Base-by-base conservation (phyloP, 2,329 filamentous ascomycete species). In the Macroventuria anomochaeta region DNA sequence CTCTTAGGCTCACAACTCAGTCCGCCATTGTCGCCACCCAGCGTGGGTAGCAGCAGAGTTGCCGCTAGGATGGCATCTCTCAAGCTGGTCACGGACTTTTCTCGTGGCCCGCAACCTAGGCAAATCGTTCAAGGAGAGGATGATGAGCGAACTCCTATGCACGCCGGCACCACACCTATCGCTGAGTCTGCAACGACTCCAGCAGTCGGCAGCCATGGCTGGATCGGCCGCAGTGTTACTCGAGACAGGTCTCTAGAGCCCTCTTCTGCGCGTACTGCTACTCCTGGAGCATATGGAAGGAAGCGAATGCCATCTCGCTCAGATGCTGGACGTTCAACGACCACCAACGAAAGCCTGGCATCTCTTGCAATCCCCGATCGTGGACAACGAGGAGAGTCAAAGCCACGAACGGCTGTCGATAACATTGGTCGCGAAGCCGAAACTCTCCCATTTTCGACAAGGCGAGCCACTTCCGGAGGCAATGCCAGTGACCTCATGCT, bases 51-150 rank as follows among this genome's bases (percentile, higher is more conserved):
- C 55, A 79, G 76, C 42, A 74, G 83, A 26, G 76, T 83, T 38
- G 85, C 91, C 44, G 86, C 88, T 11, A 96, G 96, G 77, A 88
- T 88, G 23, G 90, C 91, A 8, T 86, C 93, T 0, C 79, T 97
- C 55, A 96, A 96, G 73, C 83, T 97, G 2, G 96, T 97, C 65
- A 97, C 95, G 0, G 88, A 89, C 0, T 97, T 99, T 67, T 89
- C 86, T 7, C 55, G 60, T 13, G 68, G 69, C 21, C 68, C 70
- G 26, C 64, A 63, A 29, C 77, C 77, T 4, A 78, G 80, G 4
- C 87, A 88, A 57, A 85, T 87, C 86, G 85, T 74, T 86, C 90
- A 75, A 85, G 46, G 53, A 7, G 87, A 81, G 15, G 80, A 82
- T 3, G 82, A 83, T 48, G 82, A 83, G 53, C 78, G 78, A 29